These are phyloP conservation scores for Aureobasidium sp. DNA, from an alignment of 2,329 filamentous ascomycete genomes.

Conservation along the genomic window DNA sequence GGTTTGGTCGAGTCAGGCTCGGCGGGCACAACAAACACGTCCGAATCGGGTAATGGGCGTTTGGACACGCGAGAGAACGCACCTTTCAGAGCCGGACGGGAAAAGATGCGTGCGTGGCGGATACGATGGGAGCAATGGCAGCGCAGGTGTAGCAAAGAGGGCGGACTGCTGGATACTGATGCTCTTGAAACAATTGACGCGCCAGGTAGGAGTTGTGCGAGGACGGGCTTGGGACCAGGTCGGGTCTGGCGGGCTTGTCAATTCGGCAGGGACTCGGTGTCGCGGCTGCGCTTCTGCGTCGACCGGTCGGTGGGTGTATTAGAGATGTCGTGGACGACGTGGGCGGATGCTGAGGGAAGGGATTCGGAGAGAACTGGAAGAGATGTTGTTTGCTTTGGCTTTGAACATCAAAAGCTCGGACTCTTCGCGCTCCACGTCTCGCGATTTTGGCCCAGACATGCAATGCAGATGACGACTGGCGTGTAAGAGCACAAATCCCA, in stretches of 20 bases:
- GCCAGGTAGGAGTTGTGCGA: neutral
- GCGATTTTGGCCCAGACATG: neutral
- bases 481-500: conserved; percentile 6
- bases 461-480: neutral
- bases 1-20: conserved; percentile 8
- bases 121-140: conserved; percentile 5
- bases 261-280: conserved; percentile 1
- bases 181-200: conserved; percentile 12
- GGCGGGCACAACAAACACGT: conserved; percentile 14
- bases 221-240: neutral
- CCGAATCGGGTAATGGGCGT: conserved; percentile 11
- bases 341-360: conserved; percentile 8
- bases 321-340: neutral
- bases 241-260: neutral
- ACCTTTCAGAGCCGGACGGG: neutral
- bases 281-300: neutral
- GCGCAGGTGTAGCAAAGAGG: conserved; percentile 2
- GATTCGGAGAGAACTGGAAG: conserved; percentile 5
- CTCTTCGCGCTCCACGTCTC: conserved; percentile 8
- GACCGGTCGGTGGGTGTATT: conserved; percentile 1
- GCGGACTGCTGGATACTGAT: conserved; percentile 7
- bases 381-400: conserved; percentile 12
- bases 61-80: conserved; percentile 7
- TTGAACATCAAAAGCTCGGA: conserved; percentile 10
- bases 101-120: neutral